Base-by-base conservation (phyloP, 805 yeast species). In the Millerozyma acaciae region DNA sequence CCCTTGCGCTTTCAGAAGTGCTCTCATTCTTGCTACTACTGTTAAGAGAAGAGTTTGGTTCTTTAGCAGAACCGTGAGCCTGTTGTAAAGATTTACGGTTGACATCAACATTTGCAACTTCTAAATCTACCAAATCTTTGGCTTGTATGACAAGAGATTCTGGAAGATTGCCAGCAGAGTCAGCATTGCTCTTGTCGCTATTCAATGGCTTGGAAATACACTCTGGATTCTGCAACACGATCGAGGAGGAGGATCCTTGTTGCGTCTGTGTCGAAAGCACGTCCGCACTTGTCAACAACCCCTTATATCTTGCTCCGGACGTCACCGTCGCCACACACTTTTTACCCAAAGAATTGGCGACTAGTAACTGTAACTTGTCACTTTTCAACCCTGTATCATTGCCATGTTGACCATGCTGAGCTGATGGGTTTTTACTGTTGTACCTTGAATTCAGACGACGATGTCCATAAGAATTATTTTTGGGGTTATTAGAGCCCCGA, bases 281-380 rank as follows among this genome's bases (percentile, higher is more conserved):
- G 26, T 64, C 64, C 14, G 73, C 67, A 8, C 80, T 71, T 27
- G 68, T 60, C 35, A 85, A 58, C 6, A 78, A 50, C 14, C 95
- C 95, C 15, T 61, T 56, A 46, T 76, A 71, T 18, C 69, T 58
- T 2, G 73, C 65, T 9, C 90, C 90, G 0, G 84, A 70, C 16
- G 75, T 58, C 2, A 80, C 75, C 3, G 87, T 76, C 5, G 77
- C 80, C 9, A 65, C 64, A 8, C 75, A 76, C 19, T 62, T 60
- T 19, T 72, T 64, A 13, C 95, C 65, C 26, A 82, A 60, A 5
- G 87, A 65, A 41, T 75, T 75, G 23, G 75, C 65, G 27, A 83
- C 56, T 30, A 80, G 62, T 42, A 56, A 78, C 28, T 73, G 50
- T 35, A 80, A 60, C 35, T 84, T 67, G 44, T 80, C 85, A 43